A percentile compares a stretch with the other conserved stretches of the same genome.
Evolutionary conservation across 768 basidiomycete genomes (phyloP).

Genomic region (Xerocomellus intermedius): DNA sequence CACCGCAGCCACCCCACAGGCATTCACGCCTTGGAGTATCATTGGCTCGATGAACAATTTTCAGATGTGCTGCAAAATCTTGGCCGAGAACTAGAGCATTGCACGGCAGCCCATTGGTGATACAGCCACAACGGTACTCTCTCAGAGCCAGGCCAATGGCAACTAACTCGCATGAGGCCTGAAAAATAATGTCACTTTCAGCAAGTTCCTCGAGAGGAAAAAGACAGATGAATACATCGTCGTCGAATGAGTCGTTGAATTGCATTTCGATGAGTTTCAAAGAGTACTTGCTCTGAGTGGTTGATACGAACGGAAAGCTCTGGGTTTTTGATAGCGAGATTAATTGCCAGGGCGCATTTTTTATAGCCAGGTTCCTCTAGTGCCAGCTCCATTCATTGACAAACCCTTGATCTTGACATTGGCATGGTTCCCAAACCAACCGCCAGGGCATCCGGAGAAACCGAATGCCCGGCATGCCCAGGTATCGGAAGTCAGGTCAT

Average conservation of each 20-base stretch:
- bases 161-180: slow-evolving; percentile 16
- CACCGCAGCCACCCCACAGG: slow-evolving; percentile 19
- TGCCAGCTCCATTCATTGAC: slow-evolving; percentile 3
- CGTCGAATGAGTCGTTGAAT: slow-evolving; percentile 12
- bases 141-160: neutral
- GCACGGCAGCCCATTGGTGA: slow-evolving; percentile 7
- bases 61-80: slow-evolving; percentile 20
- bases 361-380: slow-evolving; percentile 13
- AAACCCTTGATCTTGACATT: slow-evolving; percentile 2
- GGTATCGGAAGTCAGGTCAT: neutral
- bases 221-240: slow-evolving; percentile 7
- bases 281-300: neutral
- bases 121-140: slow-evolving; percentile 14
- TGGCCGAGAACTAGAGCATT: slow-evolving; percentile 6
- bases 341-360: neutral
- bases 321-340: neutral
- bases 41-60: slow-evolving; percentile 4
- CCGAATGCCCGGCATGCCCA: neutral
- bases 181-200: neutral
- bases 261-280: neutral
- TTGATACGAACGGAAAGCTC: neutral
- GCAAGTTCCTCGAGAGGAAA: neutral
- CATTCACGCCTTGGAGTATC: slow-evolving; percentile 6
- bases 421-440: slow-evolving; percentile 18
- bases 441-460: slow-evolving; percentile 9